A percentile compares a stretch with the other conserved stretches of the same genome.
Evolutionary conservation across 2,329 filamentous ascomycete genomes (phyloP).

Genomic region (Chaetomium olivaceum): DNA sequence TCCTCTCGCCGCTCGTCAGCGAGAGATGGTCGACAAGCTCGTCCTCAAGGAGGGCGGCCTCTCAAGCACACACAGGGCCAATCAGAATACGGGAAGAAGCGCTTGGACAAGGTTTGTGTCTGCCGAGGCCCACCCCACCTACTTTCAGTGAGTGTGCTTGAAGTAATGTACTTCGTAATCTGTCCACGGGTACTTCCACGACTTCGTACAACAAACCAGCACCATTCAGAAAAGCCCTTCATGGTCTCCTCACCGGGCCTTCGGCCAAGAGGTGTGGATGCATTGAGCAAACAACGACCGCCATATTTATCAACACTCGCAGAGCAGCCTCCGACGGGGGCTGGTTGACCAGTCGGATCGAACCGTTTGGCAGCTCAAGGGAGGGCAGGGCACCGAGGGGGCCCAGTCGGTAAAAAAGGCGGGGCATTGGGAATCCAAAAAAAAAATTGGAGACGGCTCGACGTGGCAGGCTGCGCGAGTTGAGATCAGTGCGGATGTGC

Average conservation of each 20-base stretch:
- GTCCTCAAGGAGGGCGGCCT: neutral
- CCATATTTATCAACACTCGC: neutral
- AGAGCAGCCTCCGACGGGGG: neutral
- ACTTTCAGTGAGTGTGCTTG: neutral
- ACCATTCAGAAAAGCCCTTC: neutral
- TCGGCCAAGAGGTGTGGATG: neutral
- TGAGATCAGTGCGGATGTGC: slow-evolving; percentile 1
- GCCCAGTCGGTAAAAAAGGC: neutral
- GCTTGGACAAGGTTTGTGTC: neutral
- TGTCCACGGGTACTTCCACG: neutral
- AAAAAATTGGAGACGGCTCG: slow-evolving; percentile 7
- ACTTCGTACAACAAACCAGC: neutral
- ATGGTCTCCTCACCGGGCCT: neutral
- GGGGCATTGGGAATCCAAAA: slow-evolving; percentile 5
- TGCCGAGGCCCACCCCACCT: neutral
- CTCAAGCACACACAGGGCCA: neutral
- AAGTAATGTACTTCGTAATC: neutral
- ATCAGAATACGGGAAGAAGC: neutral
- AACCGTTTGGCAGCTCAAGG: neutral
- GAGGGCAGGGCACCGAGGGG: neutral
- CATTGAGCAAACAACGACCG: neutral
- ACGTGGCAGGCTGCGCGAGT: slow-evolving; percentile 18
- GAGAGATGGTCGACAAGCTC: no score
- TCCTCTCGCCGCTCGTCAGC: neutral
- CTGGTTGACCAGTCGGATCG: neutral